Base-by-base conservation (phyloP, 768 basidiomycete genomes). In the Russula sp. region DNA sequence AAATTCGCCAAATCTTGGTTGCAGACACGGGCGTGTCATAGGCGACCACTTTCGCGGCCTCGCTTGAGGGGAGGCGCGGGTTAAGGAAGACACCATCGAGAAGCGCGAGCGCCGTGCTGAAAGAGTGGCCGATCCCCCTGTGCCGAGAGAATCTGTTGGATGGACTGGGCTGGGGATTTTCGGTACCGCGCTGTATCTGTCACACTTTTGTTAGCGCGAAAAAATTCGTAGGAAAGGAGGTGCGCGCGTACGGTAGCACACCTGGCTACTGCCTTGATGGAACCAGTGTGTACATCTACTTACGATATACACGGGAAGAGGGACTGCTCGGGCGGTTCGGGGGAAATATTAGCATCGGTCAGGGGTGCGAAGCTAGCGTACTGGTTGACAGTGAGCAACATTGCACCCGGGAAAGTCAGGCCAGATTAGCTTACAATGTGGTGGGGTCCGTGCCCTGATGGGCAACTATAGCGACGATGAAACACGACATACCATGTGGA, bases 401-500 rank as follows among this genome's bases (percentile, higher is more conserved):
- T 2, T n/a, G 47, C n/a, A 10, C n/a, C 1, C 18, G 14, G 32
- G 14, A 16, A 40, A 22, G 10, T 34, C 31, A 7, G 14, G 49
- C 31, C 2, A 34, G 16, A 5, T 8, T 8, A 0, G 57, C 73
- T 59, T 39, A 76, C 76, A 77, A 48, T 50, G 73, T 27, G 9
- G 34, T 53, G n/a, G 73, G 66, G 52, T 78, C 66, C 6, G 77
- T 77, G 9, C 77, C 77, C 59, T 77, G 74, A 64, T 78, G 76
- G 9, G 73, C 68, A 4, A 77, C 77, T 44, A 77, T 71, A 42
- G 68, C 1, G 64, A 70, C 0, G 80, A 76, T 59, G 79, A 79
- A 74, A 83, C n/a, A 83, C 82, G 34, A 84, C 82, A 57, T 73
- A 82, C 82, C 81, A 81, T 83, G 55, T 18, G 45, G 11, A 20